Evolutionary conservation across 139 green algal species (phyloP).

Genomic region (Eudorina sp.): DNA sequence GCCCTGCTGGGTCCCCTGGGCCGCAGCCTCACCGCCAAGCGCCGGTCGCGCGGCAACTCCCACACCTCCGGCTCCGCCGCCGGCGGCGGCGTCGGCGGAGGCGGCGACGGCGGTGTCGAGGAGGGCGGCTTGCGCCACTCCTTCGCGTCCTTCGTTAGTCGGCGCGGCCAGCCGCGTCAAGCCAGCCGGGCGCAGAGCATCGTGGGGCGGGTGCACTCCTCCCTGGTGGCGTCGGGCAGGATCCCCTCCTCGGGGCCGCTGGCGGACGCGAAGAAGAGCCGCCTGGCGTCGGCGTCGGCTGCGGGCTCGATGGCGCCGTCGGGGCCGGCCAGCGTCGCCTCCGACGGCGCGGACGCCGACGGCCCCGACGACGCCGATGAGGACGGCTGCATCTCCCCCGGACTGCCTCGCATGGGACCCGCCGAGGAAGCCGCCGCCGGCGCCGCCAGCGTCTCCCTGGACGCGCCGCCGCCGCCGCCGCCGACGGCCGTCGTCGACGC

Average conservation of each 20-base stretch:
- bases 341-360: neutral
- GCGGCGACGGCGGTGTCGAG: neutral
- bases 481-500: neutral
- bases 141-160: conserved; percentile 16
- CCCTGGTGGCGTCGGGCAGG: conserved; percentile 8
- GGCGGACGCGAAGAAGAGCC: neutral
- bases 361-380: neutral
- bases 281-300: neutral
- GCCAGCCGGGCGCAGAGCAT: conserved; percentile 16
- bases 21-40: neutral
- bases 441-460: neutral
- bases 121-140: neutral
- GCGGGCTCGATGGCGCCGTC: neutral
- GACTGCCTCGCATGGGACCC: neutral
- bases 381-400: conserved; percentile 9
- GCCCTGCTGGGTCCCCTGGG: neutral
- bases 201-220: conserved; percentile 15
- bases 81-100: neutral
- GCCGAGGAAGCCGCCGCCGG: neutral
- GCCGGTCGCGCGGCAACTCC: neutral
- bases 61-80: neutral
- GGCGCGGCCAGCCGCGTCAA: neutral
- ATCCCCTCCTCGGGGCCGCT: neutral
- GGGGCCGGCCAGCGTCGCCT: neutral
- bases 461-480: neutral